Conservation (phyloP, 2,329 filamentous ascomycete genomes). For the Pezicula neosporulosa region DNA sequence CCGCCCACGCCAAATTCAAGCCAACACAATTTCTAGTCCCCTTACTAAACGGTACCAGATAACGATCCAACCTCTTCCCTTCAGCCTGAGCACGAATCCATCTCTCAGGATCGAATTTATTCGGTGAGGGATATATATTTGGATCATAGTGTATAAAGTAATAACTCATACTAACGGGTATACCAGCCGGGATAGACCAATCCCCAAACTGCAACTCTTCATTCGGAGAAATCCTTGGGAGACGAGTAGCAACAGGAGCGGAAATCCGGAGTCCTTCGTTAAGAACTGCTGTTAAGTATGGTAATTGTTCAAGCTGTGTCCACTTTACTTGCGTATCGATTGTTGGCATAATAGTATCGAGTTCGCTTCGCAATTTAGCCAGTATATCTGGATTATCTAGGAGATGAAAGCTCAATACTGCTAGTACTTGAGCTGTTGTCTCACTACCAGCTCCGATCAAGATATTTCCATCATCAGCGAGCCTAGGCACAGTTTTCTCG, state of each 20-base stretch:
- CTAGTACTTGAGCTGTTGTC: slow-evolving; percentile 29
- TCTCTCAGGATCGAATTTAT: slow-evolving; percentile 29
- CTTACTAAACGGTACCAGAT: slow-evolving; percentile 3
- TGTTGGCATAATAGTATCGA: slow-evolving; percentile 18
- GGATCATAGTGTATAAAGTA: slow-evolving; percentile 21
- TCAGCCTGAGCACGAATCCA: slow-evolving; percentile 23
- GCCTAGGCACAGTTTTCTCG: slow-evolving; percentile 31
- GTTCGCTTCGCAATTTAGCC: slow-evolving; percentile 21
- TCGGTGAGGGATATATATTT: slow-evolving; percentile 23
- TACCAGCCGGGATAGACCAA: slow-evolving; percentile 10
- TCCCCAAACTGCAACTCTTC: slow-evolving; percentile 3
- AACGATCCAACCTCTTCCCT: neutral
- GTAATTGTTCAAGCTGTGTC: slow-evolving; percentile 35
- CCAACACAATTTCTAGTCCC: slow-evolving; percentile 3
- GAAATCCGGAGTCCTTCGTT: slow-evolving; percentile 4
- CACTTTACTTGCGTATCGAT: slow-evolving; percentile 17
- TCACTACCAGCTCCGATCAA: slow-evolving; percentile 36
- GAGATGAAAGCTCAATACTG: slow-evolving; percentile 24
- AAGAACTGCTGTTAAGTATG: slow-evolving; percentile 26
- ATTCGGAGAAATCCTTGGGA: slow-evolving; percentile 4
- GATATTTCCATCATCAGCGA: slow-evolving; percentile 34
- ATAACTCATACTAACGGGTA: slow-evolving; percentile 3
- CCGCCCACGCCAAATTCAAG: slow-evolving; percentile 6
- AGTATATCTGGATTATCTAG: slow-evolving; percentile 19
- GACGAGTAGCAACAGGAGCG: slow-evolving; percentile 4